Base-by-base conservation (phyloP, 768 basidiomycete genomes). In the Termitomyces eurrhizus region DNA sequence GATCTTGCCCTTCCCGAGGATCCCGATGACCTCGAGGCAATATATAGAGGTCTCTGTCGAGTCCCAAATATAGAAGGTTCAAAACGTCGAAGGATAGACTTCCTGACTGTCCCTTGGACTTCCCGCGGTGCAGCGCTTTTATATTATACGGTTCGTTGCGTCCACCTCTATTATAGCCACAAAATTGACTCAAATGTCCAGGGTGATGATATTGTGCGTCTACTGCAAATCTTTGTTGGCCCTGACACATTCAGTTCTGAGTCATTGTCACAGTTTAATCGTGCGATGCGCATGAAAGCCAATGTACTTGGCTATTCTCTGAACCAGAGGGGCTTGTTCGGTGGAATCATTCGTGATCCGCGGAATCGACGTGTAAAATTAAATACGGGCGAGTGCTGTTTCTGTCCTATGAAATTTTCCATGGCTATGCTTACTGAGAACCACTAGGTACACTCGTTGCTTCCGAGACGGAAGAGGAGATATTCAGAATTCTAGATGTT, bases 151-250 rank as follows among this genome's bases (percentile, higher is more conserved):
- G 92, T 89, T 62, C 67, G 82, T 73, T 49, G 14, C 24, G 33
- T 50, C 13, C 41, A 52, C n/a, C 32, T 58, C 56, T 32, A 18
- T 46, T 32, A 35, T 16, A 58, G 39, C 48, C 52, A 49, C 45
- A 36, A 50, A 46, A 14, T 52, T 36, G 33, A 54, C n/a, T 56
- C 49, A 6, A n/a, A 52, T 50, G 24, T 58, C 33, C 65, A 88
- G 87, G 94, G 94, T 2, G 94, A 96, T 68, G 92, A 95, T 67
- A 92, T 96, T 56, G 93, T 93, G 65, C 65, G 90, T 74, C 46
- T 58, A 42, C 54, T 44, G 62, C 45, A 56, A 35, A 54, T 59
- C 41, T 13, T 51, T 54, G 45, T 39, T 39, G 45, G 4, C 42
- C 33, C 29, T 67, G 26, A 18, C 16, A 35, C 9, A 53, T 37